Conservation (phyloP, 768 basidiomycete species). For the Calocybe cyanea region DNA sequence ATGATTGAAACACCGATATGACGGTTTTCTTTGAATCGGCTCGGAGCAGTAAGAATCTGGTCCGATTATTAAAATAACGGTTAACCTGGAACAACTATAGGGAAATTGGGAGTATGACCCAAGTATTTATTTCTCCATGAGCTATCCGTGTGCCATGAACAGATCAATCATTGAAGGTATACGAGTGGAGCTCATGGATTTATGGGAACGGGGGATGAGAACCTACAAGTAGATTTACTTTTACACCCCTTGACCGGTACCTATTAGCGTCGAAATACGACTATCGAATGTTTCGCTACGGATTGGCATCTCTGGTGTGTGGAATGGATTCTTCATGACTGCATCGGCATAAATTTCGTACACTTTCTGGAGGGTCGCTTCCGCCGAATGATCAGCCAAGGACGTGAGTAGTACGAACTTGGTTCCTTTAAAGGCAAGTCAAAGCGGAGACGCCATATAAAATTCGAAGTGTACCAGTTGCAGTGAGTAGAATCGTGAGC, state of each 20-base stretch:
- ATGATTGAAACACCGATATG: no score
- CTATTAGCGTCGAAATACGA: conserved; percentile 60
- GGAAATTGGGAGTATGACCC: no score
- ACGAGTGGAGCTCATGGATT: no score
- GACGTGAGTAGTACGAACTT: conserved; percentile 95
- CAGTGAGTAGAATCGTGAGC: conserved; percentile 84
- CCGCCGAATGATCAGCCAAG: conserved; percentile 66
- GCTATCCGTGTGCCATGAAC: no score
- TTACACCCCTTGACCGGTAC: conserved; percentile 32
- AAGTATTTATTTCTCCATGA: no score
- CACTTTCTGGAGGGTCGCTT: conserved; percentile 70
- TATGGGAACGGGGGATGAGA: neutral
- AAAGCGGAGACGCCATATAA: neutral
- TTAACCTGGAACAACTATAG: no score
- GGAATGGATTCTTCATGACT: conserved; percentile 99
- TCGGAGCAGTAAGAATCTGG: no score
- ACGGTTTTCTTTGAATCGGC: no score
- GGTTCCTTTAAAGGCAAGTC: conserved; percentile 56
- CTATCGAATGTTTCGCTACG: conserved; percentile 85
- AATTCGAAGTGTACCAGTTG: conserved; percentile 60
- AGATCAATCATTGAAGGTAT: no score
- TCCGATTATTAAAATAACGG: no score
- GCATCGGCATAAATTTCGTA: conserved; percentile 94
- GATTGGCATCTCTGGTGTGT: conserved; percentile 99
- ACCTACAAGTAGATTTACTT: no score